phyloP scores from a whole-genome alignment of 495 filamentous ascomycete species.

The Lasiosphaeria hispida region DNA sequence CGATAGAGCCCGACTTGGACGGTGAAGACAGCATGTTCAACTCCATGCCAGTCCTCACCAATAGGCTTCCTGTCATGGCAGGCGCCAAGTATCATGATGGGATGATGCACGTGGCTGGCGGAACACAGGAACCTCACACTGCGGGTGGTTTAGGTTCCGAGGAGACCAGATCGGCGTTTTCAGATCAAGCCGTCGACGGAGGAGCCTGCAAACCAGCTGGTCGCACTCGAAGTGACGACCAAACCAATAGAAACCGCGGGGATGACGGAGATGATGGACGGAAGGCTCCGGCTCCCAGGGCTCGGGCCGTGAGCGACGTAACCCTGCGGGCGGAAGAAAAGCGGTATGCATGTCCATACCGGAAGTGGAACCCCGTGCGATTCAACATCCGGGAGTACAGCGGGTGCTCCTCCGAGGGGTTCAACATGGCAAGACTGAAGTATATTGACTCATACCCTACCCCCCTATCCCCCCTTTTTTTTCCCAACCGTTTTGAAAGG shows the following conservation, averaged over 20 bases:
- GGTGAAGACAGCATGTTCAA: not conserved
- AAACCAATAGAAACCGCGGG: not conserved
- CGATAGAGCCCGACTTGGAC: constrained; percentile 1
- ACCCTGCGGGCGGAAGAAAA: not conserved
- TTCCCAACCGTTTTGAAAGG: not conserved
- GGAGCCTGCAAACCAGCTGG: not conserved
- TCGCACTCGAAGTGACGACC: not conserved
- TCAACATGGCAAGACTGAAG: not conserved
- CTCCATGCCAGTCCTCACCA: not conserved
- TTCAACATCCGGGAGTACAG: constrained; percentile 7
- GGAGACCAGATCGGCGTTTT: not conserved
- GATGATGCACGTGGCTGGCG: not conserved
- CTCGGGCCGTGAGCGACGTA: not conserved
- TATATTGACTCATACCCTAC: not conserved
- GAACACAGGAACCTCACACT: not conserved
- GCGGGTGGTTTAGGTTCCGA: not conserved
- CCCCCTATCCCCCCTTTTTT: no score
- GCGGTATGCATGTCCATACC: constrained; percentile 6
- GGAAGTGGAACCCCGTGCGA: not conserved
- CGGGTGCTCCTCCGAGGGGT: not conserved
- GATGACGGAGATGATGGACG: not conserved
- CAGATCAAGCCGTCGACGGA: not conserved
- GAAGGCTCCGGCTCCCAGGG: not conserved
- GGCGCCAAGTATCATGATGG: not conserved
- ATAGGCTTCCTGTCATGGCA: not conserved